These are phyloP conservation scores for Sclerotinia sclerotiorum DNA, from an alignment of 2,329 filamentous ascomycete genomes.

Conservation along the genomic window DNA sequence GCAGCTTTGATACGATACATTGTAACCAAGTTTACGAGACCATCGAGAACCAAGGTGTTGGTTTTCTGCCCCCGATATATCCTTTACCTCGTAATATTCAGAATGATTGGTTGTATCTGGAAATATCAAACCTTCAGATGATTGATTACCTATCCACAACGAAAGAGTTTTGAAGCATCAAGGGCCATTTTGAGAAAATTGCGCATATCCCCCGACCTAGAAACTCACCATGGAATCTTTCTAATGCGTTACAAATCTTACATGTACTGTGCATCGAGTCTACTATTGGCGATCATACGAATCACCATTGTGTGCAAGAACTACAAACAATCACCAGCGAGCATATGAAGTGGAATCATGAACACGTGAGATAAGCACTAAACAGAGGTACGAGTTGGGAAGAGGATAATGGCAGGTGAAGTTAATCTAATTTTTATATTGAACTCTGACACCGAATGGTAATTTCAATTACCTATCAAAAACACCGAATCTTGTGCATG, in stretches of 20 bases:
- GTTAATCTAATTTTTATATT: not conserved
- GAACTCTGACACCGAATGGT: not conserved
- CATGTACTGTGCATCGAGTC: not conserved
- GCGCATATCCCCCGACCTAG: not conserved
- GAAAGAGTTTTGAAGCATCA: constrained; percentile 15
- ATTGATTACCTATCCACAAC: not conserved
- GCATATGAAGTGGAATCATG: constrained; percentile 2
- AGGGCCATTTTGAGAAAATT: not conserved
- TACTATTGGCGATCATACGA: constrained; percentile 16
- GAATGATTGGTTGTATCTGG: not conserved
- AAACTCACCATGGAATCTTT: not conserved
- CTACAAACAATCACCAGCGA: not conserved
- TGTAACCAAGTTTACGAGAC: constrained; percentile 7
- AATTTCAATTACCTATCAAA: constrained; percentile 10
- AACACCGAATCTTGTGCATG: constrained; percentile 4
- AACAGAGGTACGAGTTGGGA: not conserved
- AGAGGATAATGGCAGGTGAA: not conserved
- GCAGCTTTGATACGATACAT: constrained; percentile 3
- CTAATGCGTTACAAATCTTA: constrained; percentile 13
- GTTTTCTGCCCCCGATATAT: constrained; percentile 5
- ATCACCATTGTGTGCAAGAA: not conserved
- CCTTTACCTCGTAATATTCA: not conserved
- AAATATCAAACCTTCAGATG: not conserved
- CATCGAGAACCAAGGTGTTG: constrained; percentile 7
- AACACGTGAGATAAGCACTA: constrained; percentile 18